These are phyloP conservation scores for Hyphopichia wangnamkhiaoensis DNA, from an alignment of 1,139 yeast genomes.

Conservation along the genomic window DNA sequence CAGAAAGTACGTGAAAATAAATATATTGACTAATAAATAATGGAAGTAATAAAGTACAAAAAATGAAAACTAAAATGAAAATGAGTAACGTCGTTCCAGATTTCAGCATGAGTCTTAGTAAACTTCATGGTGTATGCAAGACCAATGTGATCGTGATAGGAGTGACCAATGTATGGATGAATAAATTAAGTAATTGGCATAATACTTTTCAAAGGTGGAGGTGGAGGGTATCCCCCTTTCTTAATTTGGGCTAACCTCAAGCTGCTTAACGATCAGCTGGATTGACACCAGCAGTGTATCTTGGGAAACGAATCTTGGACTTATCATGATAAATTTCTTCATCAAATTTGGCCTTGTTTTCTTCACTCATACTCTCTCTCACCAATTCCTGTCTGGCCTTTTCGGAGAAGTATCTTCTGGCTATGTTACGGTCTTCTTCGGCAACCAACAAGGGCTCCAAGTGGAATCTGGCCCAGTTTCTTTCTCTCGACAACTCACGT, in stretches of 20 bases:
- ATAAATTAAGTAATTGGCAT: no score
- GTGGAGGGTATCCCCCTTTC: neutral
- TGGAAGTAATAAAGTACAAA: no score
- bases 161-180: no score
- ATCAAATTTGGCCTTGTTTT: conserved; percentile 42
- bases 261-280: conserved; percentile 38
- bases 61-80: no score
- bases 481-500: conserved; percentile 75
- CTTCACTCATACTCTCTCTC: conserved; percentile 45
- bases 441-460: conserved; percentile 77
- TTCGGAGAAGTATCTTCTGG: conserved; percentile 70
- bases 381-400: conserved; percentile 64
- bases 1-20: no score
- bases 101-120: no score
- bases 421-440: conserved; percentile 77
- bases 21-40: no score
- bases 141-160: no score
- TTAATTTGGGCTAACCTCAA: neutral
- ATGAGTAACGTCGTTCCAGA: no score
- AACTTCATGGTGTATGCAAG: no score
- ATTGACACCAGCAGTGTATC: conserved; percentile 43
- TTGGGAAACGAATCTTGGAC: conserved; percentile 48
- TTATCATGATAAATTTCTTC: conserved; percentile 48
- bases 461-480: conserved; percentile 74
- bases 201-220: neutral